phyloP scores from a whole-genome alignment of 768 basidiomycete species.

The Agrocybe pediades region DNA sequence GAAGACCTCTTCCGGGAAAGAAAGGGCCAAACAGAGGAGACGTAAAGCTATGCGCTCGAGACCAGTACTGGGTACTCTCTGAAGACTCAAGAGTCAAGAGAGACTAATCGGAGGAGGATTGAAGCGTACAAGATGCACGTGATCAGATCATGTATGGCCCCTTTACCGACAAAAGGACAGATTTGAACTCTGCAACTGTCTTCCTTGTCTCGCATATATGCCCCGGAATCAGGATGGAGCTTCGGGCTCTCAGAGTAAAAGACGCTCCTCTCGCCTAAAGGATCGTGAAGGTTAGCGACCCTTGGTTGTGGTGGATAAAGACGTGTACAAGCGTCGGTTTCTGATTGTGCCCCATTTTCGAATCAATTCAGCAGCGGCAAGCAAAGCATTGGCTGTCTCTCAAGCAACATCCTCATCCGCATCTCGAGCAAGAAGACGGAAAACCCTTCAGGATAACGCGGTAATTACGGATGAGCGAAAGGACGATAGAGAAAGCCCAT shows the following conservation, averaged over 20 bases:
- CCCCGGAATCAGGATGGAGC: conserved; percentile 6
- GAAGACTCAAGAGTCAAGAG: too few relatives aligned
- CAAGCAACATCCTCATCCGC: conserved; percentile 19
- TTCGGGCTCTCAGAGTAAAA: conserved; percentile 12
- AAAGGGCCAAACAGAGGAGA: too few relatives aligned
- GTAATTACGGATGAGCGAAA: conserved; percentile 16
- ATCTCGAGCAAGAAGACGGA: conserved; percentile 18
- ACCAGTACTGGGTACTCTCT: too few relatives aligned
- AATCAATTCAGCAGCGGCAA: conserved; percentile 20
- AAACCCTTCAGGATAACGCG: conserved; percentile 11
- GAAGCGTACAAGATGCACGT: too few relatives aligned
- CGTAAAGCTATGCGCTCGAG: too few relatives aligned
- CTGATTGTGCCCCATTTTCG: background rate
- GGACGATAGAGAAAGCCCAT: conserved; percentile 19
- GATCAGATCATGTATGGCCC: too few relatives aligned
- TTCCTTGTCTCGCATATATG: conserved; percentile 16
- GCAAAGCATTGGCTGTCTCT: conserved; percentile 17
- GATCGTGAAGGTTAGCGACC: conserved; percentile 23
- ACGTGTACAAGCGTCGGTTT: conserved; percentile 1
- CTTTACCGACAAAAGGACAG: too few relatives aligned
- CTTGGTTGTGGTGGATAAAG: background rate
- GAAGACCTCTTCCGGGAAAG: too few relatives aligned
- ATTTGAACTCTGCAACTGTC: too few relatives aligned
- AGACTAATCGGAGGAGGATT: too few relatives aligned
- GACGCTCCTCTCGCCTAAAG: conserved; percentile 33